These are phyloP conservation scores for Aspergillus taichungensis DNA, from an alignment of 495 filamentous ascomycete genomes.

Conservation along the genomic window DNA sequence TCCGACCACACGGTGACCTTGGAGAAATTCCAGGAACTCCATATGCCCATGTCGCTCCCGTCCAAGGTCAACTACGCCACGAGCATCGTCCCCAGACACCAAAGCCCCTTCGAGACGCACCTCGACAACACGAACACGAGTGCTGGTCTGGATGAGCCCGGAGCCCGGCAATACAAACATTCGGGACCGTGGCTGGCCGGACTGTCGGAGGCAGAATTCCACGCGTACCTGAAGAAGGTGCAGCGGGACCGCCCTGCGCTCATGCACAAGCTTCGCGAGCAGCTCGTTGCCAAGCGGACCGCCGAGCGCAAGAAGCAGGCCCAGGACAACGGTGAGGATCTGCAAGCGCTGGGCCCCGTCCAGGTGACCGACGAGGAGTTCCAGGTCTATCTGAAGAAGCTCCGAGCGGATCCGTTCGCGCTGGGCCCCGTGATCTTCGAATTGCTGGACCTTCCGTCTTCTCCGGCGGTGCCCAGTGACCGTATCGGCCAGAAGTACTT, in stretches of 20 bases:
- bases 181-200: conserved; percentile 75
- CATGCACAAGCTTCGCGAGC: conserved; percentile 46
- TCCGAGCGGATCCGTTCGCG: conserved; percentile 45
- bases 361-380: conserved; percentile 55
- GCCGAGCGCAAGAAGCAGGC: conserved; percentile 32
- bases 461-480: conserved; percentile 28
- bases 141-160: conserved; percentile 18
- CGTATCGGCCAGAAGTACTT: conserved; percentile 28
- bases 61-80: conserved; percentile 20
- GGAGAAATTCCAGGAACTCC: conserved; percentile 79
- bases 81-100: conserved; percentile 25
- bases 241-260: conserved; percentile 54
- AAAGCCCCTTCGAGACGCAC: conserved; percentile 43
- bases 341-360: conserved; percentile 21
- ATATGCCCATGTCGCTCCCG: conserved; percentile 52
- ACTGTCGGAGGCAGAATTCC: conserved; percentile 65
- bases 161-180: conserved; percentile 33
- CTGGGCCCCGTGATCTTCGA: conserved; percentile 38
- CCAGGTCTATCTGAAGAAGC: conserved; percentile 46
- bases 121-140: conserved; percentile 40
- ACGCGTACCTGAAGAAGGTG: conserved; percentile 54
- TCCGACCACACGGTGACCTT: conserved; percentile 74
- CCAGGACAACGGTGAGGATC: conserved; percentile 38
- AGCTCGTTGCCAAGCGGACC: conserved; percentile 32
- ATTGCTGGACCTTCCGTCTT: conserved; percentile 41